Evolutionary conservation across 2,329 filamentous ascomycete species (phyloP).

Genomic region (Neodidymelliopsis sp.): DNA sequence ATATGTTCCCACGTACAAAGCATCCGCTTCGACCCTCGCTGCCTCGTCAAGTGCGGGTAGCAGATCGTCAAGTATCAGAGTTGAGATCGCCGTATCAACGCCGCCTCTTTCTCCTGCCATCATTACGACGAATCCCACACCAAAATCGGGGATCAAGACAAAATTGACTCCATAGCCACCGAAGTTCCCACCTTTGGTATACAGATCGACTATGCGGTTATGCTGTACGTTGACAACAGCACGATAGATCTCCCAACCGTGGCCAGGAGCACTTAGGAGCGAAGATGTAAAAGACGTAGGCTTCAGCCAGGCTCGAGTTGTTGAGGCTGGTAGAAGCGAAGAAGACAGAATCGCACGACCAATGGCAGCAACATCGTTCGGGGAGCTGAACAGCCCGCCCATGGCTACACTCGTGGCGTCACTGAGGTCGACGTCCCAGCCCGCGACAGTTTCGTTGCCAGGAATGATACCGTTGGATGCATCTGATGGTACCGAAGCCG

Average conservation of each 20-base stretch:
- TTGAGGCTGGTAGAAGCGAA: slow-evolving; percentile 41
- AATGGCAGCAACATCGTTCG: slow-evolving; percentile 48
- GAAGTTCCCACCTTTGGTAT: slow-evolving; percentile 54
- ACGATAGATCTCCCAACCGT: slow-evolving; percentile 51
- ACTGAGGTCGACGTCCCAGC: slow-evolving; percentile 12
- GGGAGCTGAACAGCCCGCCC: slow-evolving; percentile 46
- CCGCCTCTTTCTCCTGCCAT: slow-evolving; percentile 35
- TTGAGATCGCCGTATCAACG: slow-evolving; percentile 1
- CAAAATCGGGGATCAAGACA: slow-evolving; percentile 54
- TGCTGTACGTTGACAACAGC: slow-evolving; percentile 12
- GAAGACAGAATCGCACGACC: slow-evolving; percentile 51
- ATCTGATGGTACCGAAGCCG: slow-evolving; percentile 34
- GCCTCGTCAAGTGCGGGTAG: slow-evolving; percentile 35
- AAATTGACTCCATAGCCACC: slow-evolving; percentile 51
- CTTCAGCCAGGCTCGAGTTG: slow-evolving; percentile 53
- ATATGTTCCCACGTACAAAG: slow-evolving; percentile 37
- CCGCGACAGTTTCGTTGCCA: not conserved
- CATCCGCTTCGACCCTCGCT: slow-evolving; percentile 34
- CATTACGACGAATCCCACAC: slow-evolving; percentile 52
- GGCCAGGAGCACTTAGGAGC: slow-evolving; percentile 45
- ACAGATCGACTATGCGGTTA: slow-evolving; percentile 43
- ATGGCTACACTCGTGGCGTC: slow-evolving; percentile 18
- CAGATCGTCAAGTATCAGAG: slow-evolving; percentile 20
- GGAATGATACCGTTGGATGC: slow-evolving; percentile 14
- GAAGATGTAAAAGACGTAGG: slow-evolving; percentile 50